phyloP scores from a whole-genome alignment of 495 filamentous ascomycete species.

The Cercophora samala region DNA sequence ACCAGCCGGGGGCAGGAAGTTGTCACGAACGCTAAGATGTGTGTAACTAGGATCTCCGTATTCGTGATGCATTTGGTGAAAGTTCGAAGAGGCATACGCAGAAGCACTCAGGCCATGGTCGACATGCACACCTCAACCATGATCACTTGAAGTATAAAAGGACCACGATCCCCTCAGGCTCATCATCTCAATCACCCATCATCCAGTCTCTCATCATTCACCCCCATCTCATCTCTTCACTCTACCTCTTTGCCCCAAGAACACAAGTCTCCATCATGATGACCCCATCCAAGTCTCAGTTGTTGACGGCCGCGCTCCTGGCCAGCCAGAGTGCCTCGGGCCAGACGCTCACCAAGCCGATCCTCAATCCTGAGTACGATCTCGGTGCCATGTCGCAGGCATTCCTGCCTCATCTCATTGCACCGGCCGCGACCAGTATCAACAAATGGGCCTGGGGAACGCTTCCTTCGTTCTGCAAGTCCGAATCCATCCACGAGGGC shows the following conservation, averaged over 20 bases:
- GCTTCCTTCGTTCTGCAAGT: not conserved
- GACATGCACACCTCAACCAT: not conserved
- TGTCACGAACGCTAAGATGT: not conserved
- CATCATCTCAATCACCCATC: not conserved
- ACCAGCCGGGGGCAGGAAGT: not conserved
- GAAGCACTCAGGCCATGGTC: not conserved
- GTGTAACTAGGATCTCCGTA: not conserved
- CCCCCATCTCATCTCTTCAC: not conserved
- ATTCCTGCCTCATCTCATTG: not conserved
- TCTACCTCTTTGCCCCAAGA: not conserved
- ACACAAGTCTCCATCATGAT: not conserved
- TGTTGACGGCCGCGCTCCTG: not conserved
- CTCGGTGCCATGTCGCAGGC: not conserved
- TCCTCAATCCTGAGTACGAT: not conserved
- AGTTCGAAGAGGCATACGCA: not conserved
- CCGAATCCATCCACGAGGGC: not conserved
- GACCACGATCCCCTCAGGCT: not conserved
- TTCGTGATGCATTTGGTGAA: not conserved
- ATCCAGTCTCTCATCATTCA: not conserved
- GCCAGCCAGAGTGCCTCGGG: not conserved
- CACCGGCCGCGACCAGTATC: not conserved
- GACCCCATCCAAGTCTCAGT: not conserved
- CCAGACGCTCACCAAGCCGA: not conserved
- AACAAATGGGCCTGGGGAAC: not conserved
- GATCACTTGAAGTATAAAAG: not conserved